Evolutionary conservation across 106 monocot genomes (phyloP).

Genomic region (Alisma plantagoaquatica): DNA sequence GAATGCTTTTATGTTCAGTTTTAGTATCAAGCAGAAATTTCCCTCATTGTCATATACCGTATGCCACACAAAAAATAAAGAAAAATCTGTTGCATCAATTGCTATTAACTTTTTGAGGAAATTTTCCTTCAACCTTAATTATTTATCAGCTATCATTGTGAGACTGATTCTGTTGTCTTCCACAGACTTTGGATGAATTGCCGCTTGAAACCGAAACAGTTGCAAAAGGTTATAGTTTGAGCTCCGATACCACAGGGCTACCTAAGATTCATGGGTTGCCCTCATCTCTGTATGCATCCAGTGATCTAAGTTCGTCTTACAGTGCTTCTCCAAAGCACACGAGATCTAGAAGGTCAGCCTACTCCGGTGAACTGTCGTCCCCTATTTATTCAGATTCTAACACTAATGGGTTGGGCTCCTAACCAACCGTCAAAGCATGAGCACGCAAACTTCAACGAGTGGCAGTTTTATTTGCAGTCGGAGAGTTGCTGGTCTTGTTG

Average conservation of each 20-base stretch:
- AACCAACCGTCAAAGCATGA: conserved; percentile 25
- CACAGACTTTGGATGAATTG: conserved; percentile 80
- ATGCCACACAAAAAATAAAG: too few species aligned
- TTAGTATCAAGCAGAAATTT: too few species aligned
- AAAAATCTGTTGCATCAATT: too few species aligned
- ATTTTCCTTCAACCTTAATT: too few species aligned
- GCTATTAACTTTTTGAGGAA: too few species aligned
- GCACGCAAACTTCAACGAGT: too few species aligned
- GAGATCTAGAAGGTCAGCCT: conserved; percentile 41
- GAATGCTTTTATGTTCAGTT: too few species aligned
- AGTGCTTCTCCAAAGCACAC: conserved; percentile 44
- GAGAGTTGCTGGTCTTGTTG: too few species aligned
- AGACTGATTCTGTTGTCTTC: not conserved
- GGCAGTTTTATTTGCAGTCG: too few species aligned
- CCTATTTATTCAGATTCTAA: conserved; percentile 21
- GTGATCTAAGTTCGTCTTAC: conserved; percentile 27
- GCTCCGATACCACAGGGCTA: conserved; percentile 52
- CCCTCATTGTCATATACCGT: too few species aligned
- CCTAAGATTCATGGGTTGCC: conserved; percentile 59
- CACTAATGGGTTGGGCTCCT: conserved; percentile 44
- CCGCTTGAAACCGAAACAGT: conserved; percentile 76
- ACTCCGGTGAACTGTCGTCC: conserved; percentile 60
- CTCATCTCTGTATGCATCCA: conserved; percentile 39
- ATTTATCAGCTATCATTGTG: too few species aligned
- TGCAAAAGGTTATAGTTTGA: conserved; percentile 65